Base-by-base conservation (phyloP, 495 filamentous ascomycete genomes). In the Durotheca rogersii region DNA sequence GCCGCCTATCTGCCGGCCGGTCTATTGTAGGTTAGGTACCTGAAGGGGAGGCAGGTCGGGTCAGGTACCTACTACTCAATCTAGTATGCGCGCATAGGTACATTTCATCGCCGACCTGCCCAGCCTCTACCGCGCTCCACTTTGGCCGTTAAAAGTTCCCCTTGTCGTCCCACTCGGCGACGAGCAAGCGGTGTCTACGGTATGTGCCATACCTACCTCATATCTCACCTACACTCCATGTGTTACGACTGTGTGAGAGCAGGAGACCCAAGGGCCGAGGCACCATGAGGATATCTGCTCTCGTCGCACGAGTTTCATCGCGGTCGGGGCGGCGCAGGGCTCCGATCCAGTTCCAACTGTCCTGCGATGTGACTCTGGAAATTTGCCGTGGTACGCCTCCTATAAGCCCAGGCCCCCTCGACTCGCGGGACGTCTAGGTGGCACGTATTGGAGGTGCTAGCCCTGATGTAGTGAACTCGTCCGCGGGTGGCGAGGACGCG, bases 401-500 rank as follows among this genome's bases (percentile, higher is more conserved):
- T n/a, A n/a, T n/a, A n/a, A n/a, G n/a, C n/a, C n/a, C n/a, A n/a
- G n/a, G n/a, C n/a, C n/a, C n/a, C n/a, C 29, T 44, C 14, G 15
- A 21, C 16, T 14, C 35, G n/a, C n/a, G 19, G 19, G 35, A 35
- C 4, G 31, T 36, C 36, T 37, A 53, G 21, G 34, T 50, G 23
- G 34, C 20, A 11, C 19, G 41, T 41, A 21, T 21, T 34, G 19
- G 27, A 7, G 11, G 41, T 51, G 43, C 56, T 59, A 59, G 41
- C 50, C 56, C 50, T 41, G 50, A 59, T 53, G 18, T 32, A 59
- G 56, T 46, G 56, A 43, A 54, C n/a, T 51, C 1, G 41, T 51
- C 56, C 56, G 56, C 50, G n/a, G 27, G 20, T 42, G 41, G 45
- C 42, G 39, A 32, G 45, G 45, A 51, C 34, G 27, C 19, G 36